Evolutionary conservation across 306 rosid genomes (phyloP).

Genomic region (Corylus heterophylla): DNA sequence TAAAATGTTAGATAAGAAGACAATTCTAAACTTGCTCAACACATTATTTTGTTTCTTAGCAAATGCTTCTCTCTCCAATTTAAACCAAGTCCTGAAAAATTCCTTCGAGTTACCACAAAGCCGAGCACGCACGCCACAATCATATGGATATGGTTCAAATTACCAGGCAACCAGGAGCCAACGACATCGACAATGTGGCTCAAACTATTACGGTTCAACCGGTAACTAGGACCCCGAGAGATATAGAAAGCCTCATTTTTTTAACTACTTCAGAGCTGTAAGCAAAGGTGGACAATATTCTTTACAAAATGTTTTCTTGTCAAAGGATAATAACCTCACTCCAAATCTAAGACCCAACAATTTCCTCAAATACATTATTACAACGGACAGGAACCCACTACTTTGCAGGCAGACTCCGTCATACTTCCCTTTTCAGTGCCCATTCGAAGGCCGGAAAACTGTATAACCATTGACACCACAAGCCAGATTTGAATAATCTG

Average conservation of each 20-base stretch:
- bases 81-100: too few relatives aligned
- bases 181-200: neutral
- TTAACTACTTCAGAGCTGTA: constrained; percentile 37
- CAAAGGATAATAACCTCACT: constrained; percentile 76
- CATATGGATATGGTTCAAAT: neutral
- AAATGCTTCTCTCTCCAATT: too few relatives aligned
- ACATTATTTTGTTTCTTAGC: too few relatives aligned
- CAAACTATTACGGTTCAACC: constrained; percentile 16
- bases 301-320: constrained; percentile 77
- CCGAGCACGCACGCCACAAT: neutral
- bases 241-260: constrained; percentile 31
- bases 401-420: constrained; percentile 33
- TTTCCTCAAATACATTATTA: constrained; percentile 70
- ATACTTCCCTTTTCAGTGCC: constrained; percentile 52
- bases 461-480: constrained; percentile 70
- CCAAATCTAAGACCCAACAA: constrained; percentile 70
- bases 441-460: constrained; percentile 81
- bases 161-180: neutral
- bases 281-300: constrained; percentile 55
- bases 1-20: too few relatives aligned
- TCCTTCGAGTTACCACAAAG: too few relatives aligned
- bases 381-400: constrained; percentile 45
- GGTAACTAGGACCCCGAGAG: neutral
- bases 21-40: too few relatives aligned
- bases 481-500: constrained; percentile 72